Evolutionary conservation across 345 rosid species (phyloP).

Genomic region (Ceriops zippeliana): DNA sequence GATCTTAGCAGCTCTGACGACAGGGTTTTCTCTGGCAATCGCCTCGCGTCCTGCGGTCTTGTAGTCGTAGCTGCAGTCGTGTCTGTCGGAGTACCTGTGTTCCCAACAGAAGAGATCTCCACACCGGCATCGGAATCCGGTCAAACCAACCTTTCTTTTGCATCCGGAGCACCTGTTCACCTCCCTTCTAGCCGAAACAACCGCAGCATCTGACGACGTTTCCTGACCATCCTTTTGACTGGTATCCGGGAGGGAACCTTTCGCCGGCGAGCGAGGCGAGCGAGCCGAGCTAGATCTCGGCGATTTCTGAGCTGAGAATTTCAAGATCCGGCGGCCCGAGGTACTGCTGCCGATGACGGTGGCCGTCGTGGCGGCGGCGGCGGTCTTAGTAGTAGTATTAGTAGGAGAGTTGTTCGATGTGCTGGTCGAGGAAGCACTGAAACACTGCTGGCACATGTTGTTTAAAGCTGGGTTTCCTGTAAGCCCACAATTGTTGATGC

Average conservation of each 20-base stretch:
- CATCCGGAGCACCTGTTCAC: constrained; percentile 93
- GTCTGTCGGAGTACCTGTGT: constrained; percentile 96
- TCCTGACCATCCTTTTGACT: constrained; percentile 12
- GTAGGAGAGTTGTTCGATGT: constrained; percentile 5
- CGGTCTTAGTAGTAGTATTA: not conserved
- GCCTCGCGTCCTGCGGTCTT: constrained; percentile 89
- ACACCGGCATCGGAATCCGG: constrained; percentile 95
- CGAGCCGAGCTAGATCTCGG: constrained; percentile 53
- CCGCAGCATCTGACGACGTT: constrained; percentile 12
- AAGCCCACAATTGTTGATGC: constrained; percentile 80
- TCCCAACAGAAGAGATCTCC: constrained; percentile 90
- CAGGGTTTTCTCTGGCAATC: constrained; percentile 89
- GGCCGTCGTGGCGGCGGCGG: not conserved
- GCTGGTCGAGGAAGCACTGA: constrained; percentile 50
- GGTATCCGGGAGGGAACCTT: constrained; percentile 5
- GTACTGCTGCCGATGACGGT: not conserved
- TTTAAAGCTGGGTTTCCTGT: constrained; percentile 87
- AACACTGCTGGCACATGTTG: constrained; percentile 97
- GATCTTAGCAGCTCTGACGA: constrained; percentile 94
- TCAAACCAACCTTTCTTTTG: constrained; percentile 78
- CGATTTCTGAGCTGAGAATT: constrained; percentile 37
- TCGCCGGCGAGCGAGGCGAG: constrained; percentile 24
- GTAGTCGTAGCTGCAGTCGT: constrained; percentile 89
- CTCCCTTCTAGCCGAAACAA: constrained; percentile 42
- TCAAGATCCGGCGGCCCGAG: constrained; percentile 37